phyloP scores from a whole-genome alignment of 2,329 filamentous ascomycete genomes.

The Venturia effusa region DNA sequence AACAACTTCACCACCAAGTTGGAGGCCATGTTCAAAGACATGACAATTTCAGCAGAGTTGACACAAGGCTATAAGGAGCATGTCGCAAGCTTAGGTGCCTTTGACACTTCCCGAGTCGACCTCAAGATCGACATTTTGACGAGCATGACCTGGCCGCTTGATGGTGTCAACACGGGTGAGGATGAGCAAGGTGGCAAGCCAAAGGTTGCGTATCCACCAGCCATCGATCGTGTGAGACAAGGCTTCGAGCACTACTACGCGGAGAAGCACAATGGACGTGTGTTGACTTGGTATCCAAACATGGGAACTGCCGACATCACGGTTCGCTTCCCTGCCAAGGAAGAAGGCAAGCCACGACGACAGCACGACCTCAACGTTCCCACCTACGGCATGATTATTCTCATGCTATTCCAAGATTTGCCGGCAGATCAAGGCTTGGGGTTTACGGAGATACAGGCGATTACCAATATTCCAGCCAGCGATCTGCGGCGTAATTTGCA shows the following conservation, averaged over 20 bases:
- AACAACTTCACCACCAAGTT: constrained; percentile 89
- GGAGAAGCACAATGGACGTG: constrained; percentile 74
- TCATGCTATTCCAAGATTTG: constrained; percentile 82
- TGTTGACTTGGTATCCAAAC: constrained; percentile 69
- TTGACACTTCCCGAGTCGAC: constrained; percentile 54
- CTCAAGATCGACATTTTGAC: constrained; percentile 78
- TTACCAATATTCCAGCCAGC: constrained; percentile 63
- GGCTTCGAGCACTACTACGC: constrained; percentile 87
- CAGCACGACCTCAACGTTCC: constrained; percentile 86
- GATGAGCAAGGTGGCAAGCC: constrained; percentile 37
- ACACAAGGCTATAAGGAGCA: constrained; percentile 63
- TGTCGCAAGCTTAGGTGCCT: constrained; percentile 46
- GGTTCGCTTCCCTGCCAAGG: constrained; percentile 66
- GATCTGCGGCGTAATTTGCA: constrained; percentile 72
- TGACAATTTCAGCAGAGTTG: constrained; percentile 77
- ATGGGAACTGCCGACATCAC: constrained; percentile 81
- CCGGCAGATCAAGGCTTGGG: constrained; percentile 38
- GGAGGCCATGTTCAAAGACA: constrained; percentile 97
- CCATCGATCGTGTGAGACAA: constrained; percentile 64
- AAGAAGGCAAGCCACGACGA: constrained; percentile 49
- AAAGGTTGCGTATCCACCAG: constrained; percentile 59
- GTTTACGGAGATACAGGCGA: constrained; percentile 70
- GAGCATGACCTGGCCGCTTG: constrained; percentile 89
- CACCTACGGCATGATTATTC: constrained; percentile 83
- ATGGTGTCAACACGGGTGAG: constrained; percentile 59